Evolutionary conservation across 768 basidiomycete genomes (phyloP).

Genomic region (Hygrocybe coccinea): DNA sequence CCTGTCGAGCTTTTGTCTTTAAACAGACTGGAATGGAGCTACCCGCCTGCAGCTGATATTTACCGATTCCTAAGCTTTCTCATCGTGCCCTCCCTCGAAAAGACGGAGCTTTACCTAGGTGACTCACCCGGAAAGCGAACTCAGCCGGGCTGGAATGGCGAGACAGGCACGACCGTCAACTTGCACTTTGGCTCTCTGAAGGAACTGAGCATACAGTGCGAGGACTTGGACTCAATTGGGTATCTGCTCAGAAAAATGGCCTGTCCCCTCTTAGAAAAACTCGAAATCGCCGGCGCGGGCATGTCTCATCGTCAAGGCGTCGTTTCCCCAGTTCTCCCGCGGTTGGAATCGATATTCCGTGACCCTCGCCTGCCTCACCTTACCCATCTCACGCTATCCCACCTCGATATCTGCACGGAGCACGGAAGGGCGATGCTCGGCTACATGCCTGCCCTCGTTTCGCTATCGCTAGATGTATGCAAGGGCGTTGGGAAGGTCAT

Average conservation of each 20-base stretch:
- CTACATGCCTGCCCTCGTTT: slow-evolving; percentile 48
- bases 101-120: slow-evolving; percentile 42
- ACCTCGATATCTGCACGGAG: slow-evolving; percentile 39
- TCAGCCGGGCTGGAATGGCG: slow-evolving; percentile 13
- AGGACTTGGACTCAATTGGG: slow-evolving; percentile 35
- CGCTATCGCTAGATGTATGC: slow-evolving; percentile 46
- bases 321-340: slow-evolving; percentile 27
- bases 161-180: slow-evolving; percentile 10
- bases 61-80: slow-evolving; percentile 42
- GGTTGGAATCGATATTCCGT: slow-evolving; percentile 49
- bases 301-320: slow-evolving; percentile 1
- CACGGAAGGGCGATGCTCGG: slow-evolving; percentile 42
- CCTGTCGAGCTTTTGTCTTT: slow-evolving; percentile 19
- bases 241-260: slow-evolving; percentile 40
- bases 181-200: slow-evolving; percentile 33
- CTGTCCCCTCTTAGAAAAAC: slow-evolving; percentile 41
- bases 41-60: slow-evolving; percentile 39
- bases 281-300: slow-evolving; percentile 41
- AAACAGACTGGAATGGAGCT: slow-evolving; percentile 46
- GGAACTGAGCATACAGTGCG: slow-evolving; percentile 41
- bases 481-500: slow-evolving; percentile 39
- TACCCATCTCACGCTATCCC: slow-evolving; percentile 47
- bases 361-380: slow-evolving; percentile 51
- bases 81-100: slow-evolving; percentile 36
- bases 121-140: slow-evolving; percentile 15